These are phyloP conservation scores for Neurospora discreta DNA, from an alignment of 495 filamentous ascomycete species.

Conservation along the genomic window DNA sequence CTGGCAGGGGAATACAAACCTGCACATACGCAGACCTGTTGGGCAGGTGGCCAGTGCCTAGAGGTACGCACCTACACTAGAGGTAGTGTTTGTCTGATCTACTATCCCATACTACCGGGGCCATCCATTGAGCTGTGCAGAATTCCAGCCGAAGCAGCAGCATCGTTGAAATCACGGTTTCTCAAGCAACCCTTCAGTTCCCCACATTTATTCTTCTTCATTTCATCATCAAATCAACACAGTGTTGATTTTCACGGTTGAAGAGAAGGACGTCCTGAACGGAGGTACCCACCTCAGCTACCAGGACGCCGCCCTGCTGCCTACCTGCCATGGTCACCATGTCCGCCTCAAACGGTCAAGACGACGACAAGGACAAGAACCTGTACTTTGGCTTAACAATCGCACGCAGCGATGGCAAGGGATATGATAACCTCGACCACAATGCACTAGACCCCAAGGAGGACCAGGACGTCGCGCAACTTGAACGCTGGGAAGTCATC, in stretches of 20 bases:
- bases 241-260: background rate
- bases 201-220: background rate
- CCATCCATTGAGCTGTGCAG: background rate
- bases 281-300: background rate
- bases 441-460: slow-evolving; percentile 11
- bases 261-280: background rate
- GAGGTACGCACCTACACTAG: too few species aligned
- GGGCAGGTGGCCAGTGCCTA: background rate
- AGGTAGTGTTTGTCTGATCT: background rate
- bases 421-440: slow-evolving; percentile 14
- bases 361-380: slow-evolving; percentile 4
- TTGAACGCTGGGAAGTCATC: slow-evolving; percentile 23
- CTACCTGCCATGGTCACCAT: background rate
- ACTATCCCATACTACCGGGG: too few species aligned
- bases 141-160: background rate
- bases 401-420: slow-evolving; percentile 19
- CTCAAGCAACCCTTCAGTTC: background rate
- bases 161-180: background rate
- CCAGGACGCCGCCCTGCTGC: background rate
- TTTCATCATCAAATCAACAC: background rate
- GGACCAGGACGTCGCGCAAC: slow-evolving; percentile 17
- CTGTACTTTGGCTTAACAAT: slow-evolving; percentile 17
- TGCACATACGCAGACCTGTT: background rate
- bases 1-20: background rate
- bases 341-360: background rate